Conservation (phyloP, 441 rosid species). For the Adansonia grandidieri region DNA sequence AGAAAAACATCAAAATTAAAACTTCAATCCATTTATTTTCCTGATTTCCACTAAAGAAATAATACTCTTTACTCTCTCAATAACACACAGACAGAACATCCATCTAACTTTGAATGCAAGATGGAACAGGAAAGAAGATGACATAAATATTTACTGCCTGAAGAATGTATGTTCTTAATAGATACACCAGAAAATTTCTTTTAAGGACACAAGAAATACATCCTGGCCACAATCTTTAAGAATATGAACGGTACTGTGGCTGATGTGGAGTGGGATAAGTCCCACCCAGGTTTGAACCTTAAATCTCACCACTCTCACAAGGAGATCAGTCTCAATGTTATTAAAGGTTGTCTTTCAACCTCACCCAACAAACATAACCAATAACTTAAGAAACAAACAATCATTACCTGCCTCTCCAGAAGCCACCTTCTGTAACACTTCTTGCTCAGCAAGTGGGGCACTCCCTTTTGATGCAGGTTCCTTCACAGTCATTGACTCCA, state of each 20-base stretch:
- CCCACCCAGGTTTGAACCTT: constrained; percentile 2
- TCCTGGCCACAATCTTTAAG: constrained; percentile 3
- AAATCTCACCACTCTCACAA: neutral
- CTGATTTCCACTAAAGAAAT: neutral
- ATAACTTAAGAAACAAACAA: neutral
- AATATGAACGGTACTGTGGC: neutral
- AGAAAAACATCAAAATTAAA: constrained; percentile 8
- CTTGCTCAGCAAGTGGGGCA: constrained; percentile 75
- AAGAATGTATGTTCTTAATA: neutral
- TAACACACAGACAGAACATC: neutral
- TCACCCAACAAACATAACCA: neutral
- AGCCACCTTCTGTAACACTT: constrained; percentile 82
- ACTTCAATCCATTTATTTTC: neutral
- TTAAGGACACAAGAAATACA: neutral
- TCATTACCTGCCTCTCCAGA: constrained; percentile 80
- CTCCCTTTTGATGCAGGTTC: constrained; percentile 83
- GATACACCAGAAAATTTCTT: neutral
- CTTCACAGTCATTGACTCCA: constrained; percentile 68
- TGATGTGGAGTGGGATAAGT: neutral
- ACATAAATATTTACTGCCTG: too few relatives aligned
- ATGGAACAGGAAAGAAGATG: too few relatives aligned
- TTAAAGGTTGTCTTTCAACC: constrained; percentile 1
- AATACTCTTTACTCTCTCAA: constrained; percentile 6
- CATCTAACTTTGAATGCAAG: neutral
- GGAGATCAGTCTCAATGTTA: neutral